Percentiles rank a stretch among this genome's conserved stretches.
phyloP scores from a whole-genome alignment of 306 rosid genomes.

The Luffa aegyptiaca region DNA sequence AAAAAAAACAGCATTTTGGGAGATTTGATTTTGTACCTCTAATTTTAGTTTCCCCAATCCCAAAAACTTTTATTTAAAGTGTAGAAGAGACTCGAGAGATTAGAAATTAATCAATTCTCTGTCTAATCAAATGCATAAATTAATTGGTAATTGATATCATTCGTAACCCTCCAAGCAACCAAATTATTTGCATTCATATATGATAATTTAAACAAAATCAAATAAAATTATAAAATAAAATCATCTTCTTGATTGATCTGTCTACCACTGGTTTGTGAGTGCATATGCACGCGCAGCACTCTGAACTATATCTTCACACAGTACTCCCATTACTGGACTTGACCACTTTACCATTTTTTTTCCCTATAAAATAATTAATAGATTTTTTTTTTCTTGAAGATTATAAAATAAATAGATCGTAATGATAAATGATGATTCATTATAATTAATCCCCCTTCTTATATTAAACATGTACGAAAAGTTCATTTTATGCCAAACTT shows the following conservation, averaged over 20 bases:
- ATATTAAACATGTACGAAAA: background rate
- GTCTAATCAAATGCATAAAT: background rate
- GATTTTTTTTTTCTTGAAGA: no score
- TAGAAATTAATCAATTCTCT: background rate
- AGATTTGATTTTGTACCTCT: background rate
- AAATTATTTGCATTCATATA: background rate
- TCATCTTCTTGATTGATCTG: background rate
- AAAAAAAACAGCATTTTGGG: background rate
- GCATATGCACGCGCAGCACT: background rate
- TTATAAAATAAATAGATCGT: background rate
- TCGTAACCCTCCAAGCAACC: background rate
- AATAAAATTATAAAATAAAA: background rate
- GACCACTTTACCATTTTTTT: background rate
- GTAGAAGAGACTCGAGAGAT: background rate
- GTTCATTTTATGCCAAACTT: background rate
- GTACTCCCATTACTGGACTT: background rate
- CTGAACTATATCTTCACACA: background rate
- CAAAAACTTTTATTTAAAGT: background rate
- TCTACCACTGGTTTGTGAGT: background rate
- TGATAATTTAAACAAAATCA: background rate
- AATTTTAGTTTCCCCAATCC: background rate
- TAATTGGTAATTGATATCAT: background rate
- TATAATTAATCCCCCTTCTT: background rate
- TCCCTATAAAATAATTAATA: background rate
- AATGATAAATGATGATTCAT: background rate